These are phyloP conservation scores for Orbilia blumenaviensis DNA, from an alignment of 2,329 filamentous ascomycete species.

Conservation along the genomic window DNA sequence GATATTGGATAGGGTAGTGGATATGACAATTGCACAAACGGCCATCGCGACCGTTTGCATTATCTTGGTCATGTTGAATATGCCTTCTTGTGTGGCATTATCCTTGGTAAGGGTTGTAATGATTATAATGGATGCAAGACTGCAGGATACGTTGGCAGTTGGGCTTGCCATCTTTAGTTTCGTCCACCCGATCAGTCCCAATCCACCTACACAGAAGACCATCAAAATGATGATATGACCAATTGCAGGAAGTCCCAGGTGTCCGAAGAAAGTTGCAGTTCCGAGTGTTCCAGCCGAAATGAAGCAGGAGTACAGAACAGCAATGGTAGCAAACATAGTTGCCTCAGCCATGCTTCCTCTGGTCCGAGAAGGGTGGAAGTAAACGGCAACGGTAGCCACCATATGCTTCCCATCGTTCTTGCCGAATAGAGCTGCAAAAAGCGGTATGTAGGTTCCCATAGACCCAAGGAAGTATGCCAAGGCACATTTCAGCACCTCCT, in stretches of 20 bases:
- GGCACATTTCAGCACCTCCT: conserved; percentile 72
- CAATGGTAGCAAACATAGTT: conserved; percentile 69
- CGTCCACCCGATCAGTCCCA: conserved; percentile 72
- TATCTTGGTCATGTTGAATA: conserved; percentile 70
- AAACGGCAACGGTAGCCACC: conserved; percentile 72
- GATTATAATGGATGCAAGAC: conserved; percentile 71
- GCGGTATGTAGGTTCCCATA: conserved; percentile 69
- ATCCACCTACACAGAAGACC: conserved; percentile 71
- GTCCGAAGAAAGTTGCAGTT: conserved; percentile 70
- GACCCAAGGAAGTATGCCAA: conserved; percentile 73
- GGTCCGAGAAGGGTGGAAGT: conserved; percentile 73
- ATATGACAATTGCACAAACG: conserved; percentile 67
- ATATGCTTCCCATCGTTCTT: conserved; percentile 74
- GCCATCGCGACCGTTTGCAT: conserved; percentile 68
- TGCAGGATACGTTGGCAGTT: conserved; percentile 71
- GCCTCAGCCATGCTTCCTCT: conserved; percentile 74
- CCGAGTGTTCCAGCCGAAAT: conserved; percentile 72
- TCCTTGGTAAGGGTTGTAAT: conserved; percentile 75
- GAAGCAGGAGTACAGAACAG: conserved; percentile 71
- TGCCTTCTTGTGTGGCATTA: conserved; percentile 70
- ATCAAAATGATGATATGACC: conserved; percentile 72
- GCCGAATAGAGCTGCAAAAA: conserved; percentile 68
- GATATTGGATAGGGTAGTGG: conserved; percentile 67
- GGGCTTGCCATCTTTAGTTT: conserved; percentile 69
- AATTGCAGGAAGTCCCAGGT: conserved; percentile 64